Conservation (phyloP, 208 protist genomes). For the Leishmania amazonensis region DNA sequence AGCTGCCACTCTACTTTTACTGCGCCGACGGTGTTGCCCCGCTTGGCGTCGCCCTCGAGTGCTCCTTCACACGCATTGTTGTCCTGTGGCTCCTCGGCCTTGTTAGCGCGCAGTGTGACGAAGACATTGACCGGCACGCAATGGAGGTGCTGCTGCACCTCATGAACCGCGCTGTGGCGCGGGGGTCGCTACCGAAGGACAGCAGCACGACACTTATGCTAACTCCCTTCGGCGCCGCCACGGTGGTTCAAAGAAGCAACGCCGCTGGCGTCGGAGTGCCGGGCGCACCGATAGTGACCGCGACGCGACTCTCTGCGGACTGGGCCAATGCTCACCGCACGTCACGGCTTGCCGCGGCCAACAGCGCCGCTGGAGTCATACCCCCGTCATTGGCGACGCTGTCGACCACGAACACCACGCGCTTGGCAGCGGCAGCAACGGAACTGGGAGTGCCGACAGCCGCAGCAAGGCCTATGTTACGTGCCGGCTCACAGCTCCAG, state of each 20-base stretch:
- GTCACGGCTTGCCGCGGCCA: background rate
- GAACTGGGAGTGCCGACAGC: background rate
- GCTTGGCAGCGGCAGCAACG: background rate
- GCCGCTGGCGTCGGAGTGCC: slow-evolving; percentile 13
- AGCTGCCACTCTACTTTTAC: slow-evolving; percentile 68
- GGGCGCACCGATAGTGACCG: background rate
- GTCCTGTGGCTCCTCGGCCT: slow-evolving; percentile 59
- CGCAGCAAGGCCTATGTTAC: background rate
- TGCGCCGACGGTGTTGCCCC: slow-evolving; percentile 17
- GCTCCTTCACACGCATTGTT: slow-evolving; percentile 55
- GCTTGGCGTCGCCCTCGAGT: slow-evolving; percentile 27
- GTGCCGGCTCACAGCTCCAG: background rate
- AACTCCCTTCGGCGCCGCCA: slow-evolving; percentile 16
- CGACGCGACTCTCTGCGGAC: slow-evolving; percentile 3
- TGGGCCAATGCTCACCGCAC: background rate
- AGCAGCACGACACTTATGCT: slow-evolving; percentile 24
- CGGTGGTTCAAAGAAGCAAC: slow-evolving; percentile 23
- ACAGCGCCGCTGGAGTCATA: background rate
- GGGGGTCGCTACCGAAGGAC: slow-evolving; percentile 45
- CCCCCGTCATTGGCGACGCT: background rate
- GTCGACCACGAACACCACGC: background rate
- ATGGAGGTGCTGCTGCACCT: slow-evolving; percentile 65
- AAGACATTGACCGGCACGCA: slow-evolving; percentile 62
- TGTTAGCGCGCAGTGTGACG: slow-evolving; percentile 55
- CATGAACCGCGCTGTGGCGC: slow-evolving; percentile 36